phyloP scores from a whole-genome alignment of 805 yeast genomes.

The Lipomyces orientalis region DNA sequence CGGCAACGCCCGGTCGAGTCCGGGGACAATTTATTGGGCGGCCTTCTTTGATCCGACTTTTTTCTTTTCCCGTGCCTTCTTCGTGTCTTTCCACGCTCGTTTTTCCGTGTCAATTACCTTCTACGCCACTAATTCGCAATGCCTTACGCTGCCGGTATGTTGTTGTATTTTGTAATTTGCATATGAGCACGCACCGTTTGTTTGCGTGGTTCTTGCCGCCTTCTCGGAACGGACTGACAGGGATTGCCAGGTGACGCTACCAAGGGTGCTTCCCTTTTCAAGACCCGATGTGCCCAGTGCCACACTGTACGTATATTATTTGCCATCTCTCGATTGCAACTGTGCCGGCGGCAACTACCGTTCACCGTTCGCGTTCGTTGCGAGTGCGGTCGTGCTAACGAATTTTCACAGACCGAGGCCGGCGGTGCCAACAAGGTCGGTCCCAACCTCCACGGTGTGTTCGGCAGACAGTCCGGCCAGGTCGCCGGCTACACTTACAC shows the following conservation, averaged over 20 bases:
- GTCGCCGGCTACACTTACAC: conserved; percentile 95
- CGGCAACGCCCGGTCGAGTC: not conserved
- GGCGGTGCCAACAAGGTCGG: conserved; percentile 99
- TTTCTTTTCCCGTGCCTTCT: not conserved
- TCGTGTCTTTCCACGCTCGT: not conserved
- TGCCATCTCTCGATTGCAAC: not conserved
- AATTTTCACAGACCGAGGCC: conserved; percentile 54
- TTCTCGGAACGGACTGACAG: not conserved
- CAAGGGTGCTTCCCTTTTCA: conserved; percentile 98
- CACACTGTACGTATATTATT: conserved; percentile 69
- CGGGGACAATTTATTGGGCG: conserved; percentile 1
- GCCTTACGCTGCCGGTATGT: conserved; percentile 37
- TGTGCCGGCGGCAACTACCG: not conserved
- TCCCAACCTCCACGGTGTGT: conserved; percentile 95
- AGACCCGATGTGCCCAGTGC: conserved; percentile 98
- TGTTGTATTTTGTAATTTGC: not conserved
- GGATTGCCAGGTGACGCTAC: conserved; percentile 62
- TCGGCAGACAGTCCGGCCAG: conserved; percentile 90
- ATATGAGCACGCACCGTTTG: not conserved
- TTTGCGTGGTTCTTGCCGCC: not conserved
- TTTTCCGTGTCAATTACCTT: conserved; percentile 6
- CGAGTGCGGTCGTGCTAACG: not conserved
- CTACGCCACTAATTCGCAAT: conserved; percentile 17
- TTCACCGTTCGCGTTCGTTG: not conserved
- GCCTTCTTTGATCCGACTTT: not conserved